phyloP scores from a whole-genome alignment of 805 yeast species.

The Myxozyma neglecta region DNA sequence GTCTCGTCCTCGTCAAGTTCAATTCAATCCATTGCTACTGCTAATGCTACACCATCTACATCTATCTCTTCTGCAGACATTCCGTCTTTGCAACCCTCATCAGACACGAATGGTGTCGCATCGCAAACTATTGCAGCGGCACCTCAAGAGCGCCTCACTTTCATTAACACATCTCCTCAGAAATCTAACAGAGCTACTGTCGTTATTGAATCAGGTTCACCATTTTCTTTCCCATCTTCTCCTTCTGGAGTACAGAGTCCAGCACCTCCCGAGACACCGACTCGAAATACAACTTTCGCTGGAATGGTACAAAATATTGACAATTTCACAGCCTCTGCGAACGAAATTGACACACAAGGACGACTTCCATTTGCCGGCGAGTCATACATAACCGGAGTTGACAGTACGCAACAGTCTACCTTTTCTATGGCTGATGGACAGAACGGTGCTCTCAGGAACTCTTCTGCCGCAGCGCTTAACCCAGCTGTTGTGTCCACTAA shows the following conservation, averaged over 20 bases:
- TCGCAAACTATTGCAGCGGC: slow-evolving; percentile 1
- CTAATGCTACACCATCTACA: slow-evolving; percentile 2
- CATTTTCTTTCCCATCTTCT: neutral
- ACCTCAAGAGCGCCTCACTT: neutral
- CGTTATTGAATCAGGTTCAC: neutral
- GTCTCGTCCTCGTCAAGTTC: slow-evolving; percentile 6
- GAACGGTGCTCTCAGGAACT: too few relatives aligned
- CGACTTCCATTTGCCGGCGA: neutral
- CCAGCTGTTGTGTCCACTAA: too few relatives aligned
- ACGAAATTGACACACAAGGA: neutral
- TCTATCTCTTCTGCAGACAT: slow-evolving; percentile 5
- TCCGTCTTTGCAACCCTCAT: neutral
- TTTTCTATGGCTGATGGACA: too few relatives aligned
- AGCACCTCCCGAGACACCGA: neutral
- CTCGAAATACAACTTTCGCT: neutral
- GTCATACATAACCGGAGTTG: neutral
- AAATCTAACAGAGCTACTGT: slow-evolving; percentile 1
- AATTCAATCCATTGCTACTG: neutral
- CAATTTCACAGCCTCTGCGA: neutral
- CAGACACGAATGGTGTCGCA: neutral
- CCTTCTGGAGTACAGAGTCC: neutral
- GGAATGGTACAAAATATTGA: neutral
- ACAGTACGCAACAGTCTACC: too few relatives aligned
- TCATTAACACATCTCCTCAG: slow-evolving; percentile 5
- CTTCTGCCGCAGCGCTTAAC: too few relatives aligned